Conservation (phyloP, 164 flowering plant genomes). For the Akebia trifoliata region DNA sequence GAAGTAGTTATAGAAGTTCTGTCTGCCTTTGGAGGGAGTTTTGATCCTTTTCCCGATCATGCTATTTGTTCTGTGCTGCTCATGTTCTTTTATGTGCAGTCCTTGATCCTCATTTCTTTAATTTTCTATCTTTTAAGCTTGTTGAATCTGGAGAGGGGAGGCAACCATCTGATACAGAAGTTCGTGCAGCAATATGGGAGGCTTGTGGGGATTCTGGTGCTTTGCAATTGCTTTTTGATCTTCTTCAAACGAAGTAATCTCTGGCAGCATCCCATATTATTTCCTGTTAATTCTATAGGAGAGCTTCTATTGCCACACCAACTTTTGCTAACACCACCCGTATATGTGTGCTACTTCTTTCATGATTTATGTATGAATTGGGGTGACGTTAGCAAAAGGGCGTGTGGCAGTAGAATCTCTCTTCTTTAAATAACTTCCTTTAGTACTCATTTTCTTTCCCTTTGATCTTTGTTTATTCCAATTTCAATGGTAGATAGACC, state of each 20-base stretch:
- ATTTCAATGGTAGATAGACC: no score
- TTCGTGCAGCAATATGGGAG: conserved; percentile 92
- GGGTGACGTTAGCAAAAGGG: no score
- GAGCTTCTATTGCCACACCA: no score
- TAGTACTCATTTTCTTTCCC: no score
- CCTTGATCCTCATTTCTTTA: not conserved
- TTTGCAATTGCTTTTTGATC: conserved; percentile 86
- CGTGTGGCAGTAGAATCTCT: not conserved
- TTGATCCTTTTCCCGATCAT: not conserved
- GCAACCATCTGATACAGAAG: conserved; percentile 74
- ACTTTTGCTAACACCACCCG: no score
- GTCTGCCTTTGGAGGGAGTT: not conserved
- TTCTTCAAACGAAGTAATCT: conserved; percentile 69
- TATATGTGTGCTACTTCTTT: no score
- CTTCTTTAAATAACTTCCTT: no score
- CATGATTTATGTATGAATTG: no score
- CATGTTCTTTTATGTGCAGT: not conserved
- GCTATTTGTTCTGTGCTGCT: not conserved
- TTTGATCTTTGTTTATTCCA: no score
- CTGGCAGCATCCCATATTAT: not conserved
- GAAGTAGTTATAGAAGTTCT: not conserved
- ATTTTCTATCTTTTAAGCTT: conserved; percentile 44
- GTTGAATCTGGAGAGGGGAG: conserved; percentile 57
- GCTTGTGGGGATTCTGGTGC: conserved; percentile 97
- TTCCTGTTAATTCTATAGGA: conserved; percentile 6